Evolutionary conservation across 2,329 filamentous ascomycete genomes (phyloP).

Genomic region (Davidsoniella virescens): DNA sequence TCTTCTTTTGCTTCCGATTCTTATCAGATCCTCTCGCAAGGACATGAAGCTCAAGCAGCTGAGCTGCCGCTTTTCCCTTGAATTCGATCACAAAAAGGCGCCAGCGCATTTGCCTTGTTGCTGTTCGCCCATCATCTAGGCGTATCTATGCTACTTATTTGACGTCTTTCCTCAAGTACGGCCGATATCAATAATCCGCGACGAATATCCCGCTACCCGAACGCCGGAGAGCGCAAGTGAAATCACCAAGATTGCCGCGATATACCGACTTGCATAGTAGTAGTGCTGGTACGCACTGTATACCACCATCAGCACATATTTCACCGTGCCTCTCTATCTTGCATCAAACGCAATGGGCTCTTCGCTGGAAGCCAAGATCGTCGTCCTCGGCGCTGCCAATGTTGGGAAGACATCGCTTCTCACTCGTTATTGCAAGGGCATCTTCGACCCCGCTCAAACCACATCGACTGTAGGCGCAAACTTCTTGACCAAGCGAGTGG

Average conservation of each 20-base stretch:
- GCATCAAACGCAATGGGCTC: constrained; percentile 22
- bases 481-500: constrained; percentile 63
- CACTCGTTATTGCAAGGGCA: constrained; percentile 58
- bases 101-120: too few relatives aligned
- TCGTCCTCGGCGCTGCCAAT: constrained; percentile 63
- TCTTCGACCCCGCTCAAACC: constrained; percentile 47
- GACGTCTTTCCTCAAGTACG: too few relatives aligned
- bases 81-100: too few relatives aligned
- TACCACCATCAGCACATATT: not conserved
- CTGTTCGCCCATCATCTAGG: too few relatives aligned
- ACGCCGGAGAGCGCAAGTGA: too few relatives aligned
- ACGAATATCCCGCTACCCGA: too few relatives aligned
- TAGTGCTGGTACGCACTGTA: too few relatives aligned
- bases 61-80: too few relatives aligned
- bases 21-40: not conserved
- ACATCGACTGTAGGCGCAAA: constrained; percentile 64
- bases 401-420: constrained; percentile 69
- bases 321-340: not conserved
- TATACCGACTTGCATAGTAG: not conserved
- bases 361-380: constrained; percentile 66
- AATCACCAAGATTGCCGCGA: too few relatives aligned
- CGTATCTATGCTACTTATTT: too few relatives aligned
- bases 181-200: too few relatives aligned
- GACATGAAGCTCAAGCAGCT: not conserved
- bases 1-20: not conserved